A percentile compares a stretch with the other conserved stretches of the same genome.
Evolutionary conservation across 2,329 filamentous ascomycete species (phyloP).

Genomic region (Fusarium avenaceum): DNA sequence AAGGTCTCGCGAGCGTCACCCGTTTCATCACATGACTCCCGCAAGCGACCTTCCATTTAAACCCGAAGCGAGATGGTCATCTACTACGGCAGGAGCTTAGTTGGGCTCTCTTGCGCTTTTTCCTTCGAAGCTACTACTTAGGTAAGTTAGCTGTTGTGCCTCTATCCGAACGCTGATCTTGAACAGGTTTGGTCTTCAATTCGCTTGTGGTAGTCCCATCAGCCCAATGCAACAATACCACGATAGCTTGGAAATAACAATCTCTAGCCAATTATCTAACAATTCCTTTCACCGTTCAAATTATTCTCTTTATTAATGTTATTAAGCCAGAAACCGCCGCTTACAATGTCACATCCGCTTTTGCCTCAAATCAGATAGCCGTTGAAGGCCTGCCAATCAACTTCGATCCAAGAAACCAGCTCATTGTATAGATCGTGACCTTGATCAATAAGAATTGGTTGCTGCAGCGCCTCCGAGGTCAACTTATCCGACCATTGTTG

Average conservation of each 20-base stretch:
- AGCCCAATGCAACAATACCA: background rate
- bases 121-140: background rate
- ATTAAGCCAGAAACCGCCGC: background rate
- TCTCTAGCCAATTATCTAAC: background rate
- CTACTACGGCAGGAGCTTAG: background rate
- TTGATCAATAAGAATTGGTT: constrained; percentile 50
- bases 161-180: background rate
- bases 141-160: background rate
- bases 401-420: constrained; percentile 56
- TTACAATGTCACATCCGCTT: background rate
- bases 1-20: constrained; percentile 8
- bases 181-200: background rate
- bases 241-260: background rate
- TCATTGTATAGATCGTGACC: constrained; percentile 54
- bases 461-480: constrained; percentile 37
- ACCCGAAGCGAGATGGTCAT: constrained; percentile 7
- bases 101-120: background rate
- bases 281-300: background rate
- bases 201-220: too few relatives aligned
- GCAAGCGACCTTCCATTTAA: constrained; percentile 10
- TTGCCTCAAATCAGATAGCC: constrained; percentile 44
- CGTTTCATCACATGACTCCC: constrained; percentile 36
- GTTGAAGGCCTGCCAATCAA: constrained; percentile 53
- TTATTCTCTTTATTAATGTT: background rate
- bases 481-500: constrained; percentile 43